Base-by-base conservation (phyloP, 345 rosid genomes). In the Syzygium jambos region DNA sequence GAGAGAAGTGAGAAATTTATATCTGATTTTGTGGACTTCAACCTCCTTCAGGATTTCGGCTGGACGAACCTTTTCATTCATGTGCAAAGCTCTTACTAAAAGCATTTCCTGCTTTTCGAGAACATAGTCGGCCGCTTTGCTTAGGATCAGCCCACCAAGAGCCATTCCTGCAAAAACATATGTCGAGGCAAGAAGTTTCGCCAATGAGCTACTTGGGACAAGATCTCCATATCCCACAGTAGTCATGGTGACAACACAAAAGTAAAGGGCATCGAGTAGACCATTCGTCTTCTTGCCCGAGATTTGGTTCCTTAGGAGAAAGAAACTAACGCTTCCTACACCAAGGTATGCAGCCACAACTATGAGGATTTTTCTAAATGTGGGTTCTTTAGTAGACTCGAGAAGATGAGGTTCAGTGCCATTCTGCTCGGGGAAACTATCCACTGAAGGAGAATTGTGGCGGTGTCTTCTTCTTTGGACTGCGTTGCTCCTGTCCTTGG, bases 211-310 rank as follows among this genome's bases (percentile, higher is more conserved):
- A 19, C 30, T 86, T 25, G 97, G 95, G 41, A 93, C 92, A 38
- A 94, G 91, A 87, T 94, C 95, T 3, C 97, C 95, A 83, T 93
- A 93, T 84, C 95, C 97, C 15, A 92, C 94, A 0, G 94, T 92
- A 11, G 94, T 93, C 93, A 93, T 90, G 9, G 95, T 92, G 87
- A 93, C 93, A 16, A 93, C 88, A 52, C 92, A 90, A 68, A 95
- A 93, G 90, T 95, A 93, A 30, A 93, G 49, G 15, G 95, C 92
- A 89, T 95, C 94, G 3, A 93, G 85, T 84, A 93, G 56, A n/a
- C 91, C 90, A 54, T 90, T 92, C 4, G 94, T 93, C 89, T 95
- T 93, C 89, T 90, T 87, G 22, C 95, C 95, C 23, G 86, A 78
- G 52, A 93, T 84, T 49, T 95, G 94, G 86, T 92, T 30, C 89